phyloP scores from a whole-genome alignment of 257 asterid genomes.

The Solanum pinnatisectum region DNA sequence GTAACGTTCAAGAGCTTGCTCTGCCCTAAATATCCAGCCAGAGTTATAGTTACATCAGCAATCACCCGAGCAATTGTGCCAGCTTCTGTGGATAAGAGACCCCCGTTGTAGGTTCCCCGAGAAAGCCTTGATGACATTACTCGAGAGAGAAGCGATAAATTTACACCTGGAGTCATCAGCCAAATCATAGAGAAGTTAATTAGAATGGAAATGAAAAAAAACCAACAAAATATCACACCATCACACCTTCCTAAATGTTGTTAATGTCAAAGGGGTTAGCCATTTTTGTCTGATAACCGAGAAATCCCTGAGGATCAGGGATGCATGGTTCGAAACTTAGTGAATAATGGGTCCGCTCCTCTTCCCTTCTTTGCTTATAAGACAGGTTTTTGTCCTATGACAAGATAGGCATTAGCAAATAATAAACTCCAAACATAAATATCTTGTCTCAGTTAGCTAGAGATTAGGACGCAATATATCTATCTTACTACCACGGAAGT shows the following conservation, averaged over 20 bases:
- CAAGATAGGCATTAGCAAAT: not conserved
- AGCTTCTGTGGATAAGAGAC: slow-evolving; percentile 86
- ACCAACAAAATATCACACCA: not conserved
- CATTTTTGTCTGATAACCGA: not conserved
- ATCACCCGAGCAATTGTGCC: slow-evolving; percentile 87
- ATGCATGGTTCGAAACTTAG: not conserved
- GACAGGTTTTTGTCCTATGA: not conserved
- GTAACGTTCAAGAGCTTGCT: slow-evolving; percentile 61
- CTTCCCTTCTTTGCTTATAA: not conserved
- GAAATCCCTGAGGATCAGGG: not conserved
- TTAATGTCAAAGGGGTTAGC: not conserved
- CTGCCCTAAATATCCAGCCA: slow-evolving; percentile 73
- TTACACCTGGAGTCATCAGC: slow-evolving; percentile 41
- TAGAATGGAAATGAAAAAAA: not conserved
- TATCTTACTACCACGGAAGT: not conserved
- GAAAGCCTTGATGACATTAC: slow-evolving; percentile 97
- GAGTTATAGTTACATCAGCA: slow-evolving; percentile 83
- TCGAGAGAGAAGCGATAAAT: slow-evolving; percentile 75
- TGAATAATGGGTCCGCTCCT: not conserved
- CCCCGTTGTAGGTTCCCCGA: slow-evolving; percentile 86
- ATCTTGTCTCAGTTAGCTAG: not conserved
- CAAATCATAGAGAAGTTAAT: not conserved
- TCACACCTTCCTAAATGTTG: not conserved
- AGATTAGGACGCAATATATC: not conserved
- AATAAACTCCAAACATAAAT: not conserved